Evolutionary conservation across 345 rosid genomes (phyloP).

Genomic region (Murraya paniculata): DNA sequence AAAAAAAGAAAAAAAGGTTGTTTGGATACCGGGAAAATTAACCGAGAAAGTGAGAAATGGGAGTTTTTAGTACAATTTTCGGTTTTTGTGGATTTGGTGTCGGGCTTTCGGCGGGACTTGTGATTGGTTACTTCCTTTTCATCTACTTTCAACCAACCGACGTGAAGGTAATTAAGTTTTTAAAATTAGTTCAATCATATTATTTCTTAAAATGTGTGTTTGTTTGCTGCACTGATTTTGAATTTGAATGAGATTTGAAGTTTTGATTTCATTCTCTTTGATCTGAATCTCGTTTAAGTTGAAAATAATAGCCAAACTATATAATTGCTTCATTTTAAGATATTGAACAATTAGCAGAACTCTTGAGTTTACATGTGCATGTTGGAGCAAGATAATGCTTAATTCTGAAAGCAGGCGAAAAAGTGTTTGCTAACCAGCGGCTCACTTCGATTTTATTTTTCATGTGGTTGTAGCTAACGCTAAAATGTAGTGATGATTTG

Average conservation of each 20-base stretch:
- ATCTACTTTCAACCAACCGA: slow-evolving; percentile 70
- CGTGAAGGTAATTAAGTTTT: slow-evolving; percentile 53
- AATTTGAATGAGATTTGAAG: neutral
- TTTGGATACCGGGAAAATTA: slow-evolving; percentile 16
- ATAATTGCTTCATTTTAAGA: no score
- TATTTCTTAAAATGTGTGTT: neutral
- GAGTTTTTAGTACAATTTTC: slow-evolving; percentile 59
- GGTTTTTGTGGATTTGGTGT: slow-evolving; percentile 89
- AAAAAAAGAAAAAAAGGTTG: neutral
- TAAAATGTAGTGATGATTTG: neutral
- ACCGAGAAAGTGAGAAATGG: slow-evolving; percentile 41
- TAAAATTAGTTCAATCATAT: neutral
- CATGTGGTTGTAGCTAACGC: neutral
- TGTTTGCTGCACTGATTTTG: neutral
- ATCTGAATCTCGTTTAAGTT: neutral
- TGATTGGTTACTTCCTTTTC: slow-evolving; percentile 72
- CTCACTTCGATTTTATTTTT: neutral
- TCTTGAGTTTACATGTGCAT: neutral
- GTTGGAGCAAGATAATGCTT: neutral
- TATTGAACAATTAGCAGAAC: neutral
- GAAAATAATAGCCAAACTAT: no score
- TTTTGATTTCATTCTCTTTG: neutral
- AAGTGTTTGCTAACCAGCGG: neutral
- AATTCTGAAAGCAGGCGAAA: neutral
- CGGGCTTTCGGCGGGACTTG: slow-evolving; percentile 74